These are phyloP conservation scores for Dothideomycetes sp. DNA, from an alignment of 2,329 filamentous ascomycete species.

Conservation along the genomic window DNA sequence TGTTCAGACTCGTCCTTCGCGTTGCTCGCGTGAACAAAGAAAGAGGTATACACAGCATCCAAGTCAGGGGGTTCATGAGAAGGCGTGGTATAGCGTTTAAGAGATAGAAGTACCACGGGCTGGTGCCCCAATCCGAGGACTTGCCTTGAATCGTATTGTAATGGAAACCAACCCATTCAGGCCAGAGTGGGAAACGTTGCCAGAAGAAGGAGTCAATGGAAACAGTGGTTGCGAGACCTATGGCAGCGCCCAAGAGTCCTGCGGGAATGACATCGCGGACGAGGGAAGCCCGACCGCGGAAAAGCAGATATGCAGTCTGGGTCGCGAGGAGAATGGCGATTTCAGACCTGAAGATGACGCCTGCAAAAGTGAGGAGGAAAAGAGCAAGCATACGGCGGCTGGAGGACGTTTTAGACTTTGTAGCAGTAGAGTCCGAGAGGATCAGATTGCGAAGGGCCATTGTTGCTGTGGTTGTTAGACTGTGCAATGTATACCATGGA, in stretches of 20 bases:
- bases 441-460: conserved; percentile 47
- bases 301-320: conserved; percentile 54
- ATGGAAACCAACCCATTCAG: conserved; percentile 78
- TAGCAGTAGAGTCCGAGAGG: conserved; percentile 30
- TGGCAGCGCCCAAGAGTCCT: conserved; percentile 52
- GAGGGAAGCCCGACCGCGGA: conserved; percentile 42
- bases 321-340: conserved; percentile 68
- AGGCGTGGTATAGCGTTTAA: conserved; percentile 69
- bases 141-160: conserved; percentile 83
- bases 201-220: conserved; percentile 87
- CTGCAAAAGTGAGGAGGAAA: conserved; percentile 65
- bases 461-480: conserved; percentile 37
- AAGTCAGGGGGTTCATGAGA: conserved; percentile 65
- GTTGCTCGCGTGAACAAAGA: conserved; percentile 39
- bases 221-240: conserved; percentile 60
- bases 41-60: conserved; percentile 39
- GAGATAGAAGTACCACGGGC: conserved; percentile 81
- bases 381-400: conserved; percentile 54
- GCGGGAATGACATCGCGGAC: conserved; percentile 51
- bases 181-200: conserved; percentile 70
- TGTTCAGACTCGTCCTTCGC: conserved; percentile 33
- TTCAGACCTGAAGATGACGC: conserved; percentile 81
- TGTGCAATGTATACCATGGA: no score
- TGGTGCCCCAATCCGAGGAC: conserved; percentile 78
- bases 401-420: conserved; percentile 22